Evolutionary conservation across 345 rosid species (phyloP), one percentile per base, ranked within the genome.

Genomic region (Rubroshorea leprosula): DNA sequence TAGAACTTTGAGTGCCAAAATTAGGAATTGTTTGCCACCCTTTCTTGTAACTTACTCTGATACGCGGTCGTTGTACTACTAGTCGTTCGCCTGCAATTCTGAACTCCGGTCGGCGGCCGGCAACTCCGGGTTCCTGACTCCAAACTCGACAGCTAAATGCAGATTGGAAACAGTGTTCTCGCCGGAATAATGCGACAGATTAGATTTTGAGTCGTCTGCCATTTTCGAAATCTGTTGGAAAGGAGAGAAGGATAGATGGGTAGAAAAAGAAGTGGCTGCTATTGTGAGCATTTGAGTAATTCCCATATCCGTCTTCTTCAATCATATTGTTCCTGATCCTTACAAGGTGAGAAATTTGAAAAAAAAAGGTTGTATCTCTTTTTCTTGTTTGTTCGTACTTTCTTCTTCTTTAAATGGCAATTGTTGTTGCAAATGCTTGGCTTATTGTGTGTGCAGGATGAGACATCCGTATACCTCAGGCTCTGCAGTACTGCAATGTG

Each of bases 381-480:
- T 4, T 45, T 48, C 6, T 22, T 8, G 5, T 50, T 1, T 10
- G 14, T 24, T 24, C 46, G 35, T n/a, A 29, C 9, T 16, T 48
- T 31, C 31, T 35, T 11, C 1, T 45, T 1, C 13, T 54, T 22
- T 9, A 5, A 15, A 53, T 29, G 20, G 20, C 18, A 20, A 15
- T 54, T 25, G 24, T 6, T 39, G 14, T 35, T 61, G 56, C 35
- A 19, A 27, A 24, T 29, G 8, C 6, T 11, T 60, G n/a, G 47
- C 20, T 43, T 55, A 50, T 41, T 11, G 21, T 26, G 3, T 48
- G 46, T 77, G 73, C 83, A 93, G 99, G 99, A 89, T 72, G 99
- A 89, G 76, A 89, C 87, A 48, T 93, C 59, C 99, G 89, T 57
- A 76, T 89, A 24, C 96, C 99, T 62, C 99, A 89, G 54, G 91